Percentiles rank a stretch among this genome's conserved stretches.
phyloP scores from a whole-genome alignment of 768 basidiomycete genomes.

The Lactarius vividus region DNA sequence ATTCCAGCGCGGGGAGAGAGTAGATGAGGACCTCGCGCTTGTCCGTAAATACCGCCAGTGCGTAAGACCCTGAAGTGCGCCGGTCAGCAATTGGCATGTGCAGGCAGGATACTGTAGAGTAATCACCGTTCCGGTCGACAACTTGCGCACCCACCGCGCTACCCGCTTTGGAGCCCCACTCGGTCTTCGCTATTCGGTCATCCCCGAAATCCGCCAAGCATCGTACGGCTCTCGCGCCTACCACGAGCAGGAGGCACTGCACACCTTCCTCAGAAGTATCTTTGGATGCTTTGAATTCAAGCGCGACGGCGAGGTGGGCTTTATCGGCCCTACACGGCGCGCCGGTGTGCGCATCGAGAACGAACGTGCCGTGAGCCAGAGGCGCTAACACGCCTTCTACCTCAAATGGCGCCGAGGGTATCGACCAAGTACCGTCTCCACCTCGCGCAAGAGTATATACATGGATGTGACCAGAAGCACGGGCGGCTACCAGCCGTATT shows the following conservation, averaged over 20 bases:
- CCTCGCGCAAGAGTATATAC: constrained; percentile 50
- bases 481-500: constrained; percentile 62
- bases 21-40: constrained; percentile 50
- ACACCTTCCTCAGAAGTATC: constrained; percentile 31
- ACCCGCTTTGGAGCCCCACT: constrained; percentile 58
- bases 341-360: constrained; percentile 57
- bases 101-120: neutral
- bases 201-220: constrained; percentile 59
- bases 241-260: constrained; percentile 48
- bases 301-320: constrained; percentile 40
- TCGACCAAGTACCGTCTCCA: constrained; percentile 39
- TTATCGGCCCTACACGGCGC: constrained; percentile 43
- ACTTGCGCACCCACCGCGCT: constrained; percentile 50
- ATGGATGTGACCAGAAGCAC: constrained; percentile 55
- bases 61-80: constrained; percentile 47
- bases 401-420: constrained; percentile 35
- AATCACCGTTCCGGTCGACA: constrained; percentile 57
- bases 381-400: constrained; percentile 45
- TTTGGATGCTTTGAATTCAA: constrained; percentile 21
- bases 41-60: constrained; percentile 55
- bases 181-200: constrained; percentile 60
- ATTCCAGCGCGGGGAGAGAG: constrained; percentile 62
- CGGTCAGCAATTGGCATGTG: constrained; percentile 5
- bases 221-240: constrained; percentile 58
- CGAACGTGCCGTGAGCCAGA: constrained; percentile 47